Conservation (phyloP, 345 rosid species). For the Linum tenue region DNA sequence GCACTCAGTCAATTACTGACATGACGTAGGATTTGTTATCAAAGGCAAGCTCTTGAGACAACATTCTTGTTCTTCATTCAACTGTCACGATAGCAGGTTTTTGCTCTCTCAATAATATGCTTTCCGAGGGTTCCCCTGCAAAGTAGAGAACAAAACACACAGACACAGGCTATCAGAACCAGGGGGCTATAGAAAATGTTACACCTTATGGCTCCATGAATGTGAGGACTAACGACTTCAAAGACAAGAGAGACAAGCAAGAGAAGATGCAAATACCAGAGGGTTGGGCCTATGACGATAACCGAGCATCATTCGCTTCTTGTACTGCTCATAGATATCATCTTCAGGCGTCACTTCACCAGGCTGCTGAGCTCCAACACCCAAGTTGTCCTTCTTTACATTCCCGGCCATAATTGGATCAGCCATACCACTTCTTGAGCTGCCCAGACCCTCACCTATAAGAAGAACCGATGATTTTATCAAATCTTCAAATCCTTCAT, state of each 20-base stretch:
- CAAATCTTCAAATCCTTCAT: too few species aligned
- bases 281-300: slow-evolving; percentile 94
- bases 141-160: neutral
- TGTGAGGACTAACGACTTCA: neutral
- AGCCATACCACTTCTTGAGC: slow-evolving; percentile 81
- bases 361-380: slow-evolving; percentile 88
- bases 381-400: slow-evolving; percentile 79
- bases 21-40: too few species aligned
- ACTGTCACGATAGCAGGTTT: too few species aligned
- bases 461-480: slow-evolving; percentile 5
- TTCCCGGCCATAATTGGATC: slow-evolving; percentile 89
- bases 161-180: neutral
- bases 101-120: slow-evolving; percentile 41
- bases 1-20: too few species aligned
- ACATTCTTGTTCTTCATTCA: neutral
- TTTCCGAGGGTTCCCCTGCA: slow-evolving; percentile 65
- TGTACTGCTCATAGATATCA: slow-evolving; percentile 96
- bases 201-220: neutral
- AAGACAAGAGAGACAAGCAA: neutral
- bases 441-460: slow-evolving; percentile 94
- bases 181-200: neutral
- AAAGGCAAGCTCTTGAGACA: neutral
- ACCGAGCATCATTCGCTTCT: slow-evolving; percentile 99
- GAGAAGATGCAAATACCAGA: slow-evolving; percentile 36
- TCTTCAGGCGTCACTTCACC: slow-evolving; percentile 88